phyloP scores from a whole-genome alignment of 1,284 basidiomycete species.

The Sphaerobolus stellatus region DNA sequence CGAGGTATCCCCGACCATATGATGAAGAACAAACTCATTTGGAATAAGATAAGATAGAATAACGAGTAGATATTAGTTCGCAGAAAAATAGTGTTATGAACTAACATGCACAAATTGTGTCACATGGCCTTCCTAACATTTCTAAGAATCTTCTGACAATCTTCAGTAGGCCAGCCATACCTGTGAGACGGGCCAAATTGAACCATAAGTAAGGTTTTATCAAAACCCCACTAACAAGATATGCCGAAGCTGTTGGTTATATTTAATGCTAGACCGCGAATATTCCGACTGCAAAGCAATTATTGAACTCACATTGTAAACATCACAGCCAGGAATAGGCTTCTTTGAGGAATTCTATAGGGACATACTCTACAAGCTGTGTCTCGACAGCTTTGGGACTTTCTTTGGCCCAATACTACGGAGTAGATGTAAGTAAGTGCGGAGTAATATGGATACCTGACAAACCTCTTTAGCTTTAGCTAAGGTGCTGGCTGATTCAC shows the following conservation, averaged over 20 bases:
- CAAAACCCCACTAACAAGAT: slow-evolving; percentile 4
- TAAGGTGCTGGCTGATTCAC: too few species aligned
- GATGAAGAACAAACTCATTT: slow-evolving; percentile 25
- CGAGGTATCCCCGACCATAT: not conserved
- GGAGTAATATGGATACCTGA: slow-evolving; percentile 7
- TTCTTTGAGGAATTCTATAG: slow-evolving; percentile 47
- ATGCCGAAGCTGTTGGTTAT: slow-evolving; percentile 2
- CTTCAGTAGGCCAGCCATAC: slow-evolving; percentile 29
- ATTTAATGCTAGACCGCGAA: not conserved
- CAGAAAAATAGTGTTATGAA: slow-evolving; percentile 20
- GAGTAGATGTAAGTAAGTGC: not conserved
- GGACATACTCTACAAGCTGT: slow-evolving; percentile 36
- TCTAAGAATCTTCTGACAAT: slow-evolving; percentile 24
- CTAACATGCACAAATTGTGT: slow-evolving; percentile 18
- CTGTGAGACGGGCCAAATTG: slow-evolving; percentile 13
- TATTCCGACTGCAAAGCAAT: not conserved
- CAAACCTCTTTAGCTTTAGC: slow-evolving; percentile 30
- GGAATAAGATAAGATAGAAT: not conserved
- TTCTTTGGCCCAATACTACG: slow-evolving; percentile 37
- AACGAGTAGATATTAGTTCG: not conserved
- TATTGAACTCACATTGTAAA: slow-evolving; percentile 43
- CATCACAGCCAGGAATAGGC: slow-evolving; percentile 40
- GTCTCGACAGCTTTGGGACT: slow-evolving; percentile 34
- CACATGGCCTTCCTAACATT: slow-evolving; percentile 26
- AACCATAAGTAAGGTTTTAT: not conserved